Base-by-base conservation (phyloP, 2,329 filamentous ascomycete species). In the Penicillium freii region DNA sequence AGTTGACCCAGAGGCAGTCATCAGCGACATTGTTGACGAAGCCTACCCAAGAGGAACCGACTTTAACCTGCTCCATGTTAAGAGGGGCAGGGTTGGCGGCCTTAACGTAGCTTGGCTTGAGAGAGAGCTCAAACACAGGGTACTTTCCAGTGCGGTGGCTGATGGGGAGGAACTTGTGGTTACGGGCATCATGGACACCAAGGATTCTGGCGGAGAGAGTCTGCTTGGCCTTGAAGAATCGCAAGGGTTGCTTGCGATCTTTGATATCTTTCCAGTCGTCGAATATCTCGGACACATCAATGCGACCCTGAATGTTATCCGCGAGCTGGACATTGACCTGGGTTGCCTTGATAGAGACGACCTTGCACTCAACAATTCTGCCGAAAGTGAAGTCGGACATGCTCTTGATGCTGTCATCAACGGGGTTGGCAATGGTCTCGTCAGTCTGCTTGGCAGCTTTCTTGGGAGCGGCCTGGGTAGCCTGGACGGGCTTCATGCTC, bases 301-400 rank as follows among this genome's bases (percentile, higher is more conserved):
- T 87, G 19, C 94, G 90, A n/a, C 93, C 94, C 71, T 95, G 90
- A 9, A 96, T 82, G 62, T 92, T 91, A 69, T 95, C 91, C 43
- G 91, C 88, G 50, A 97, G 82, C 64, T 90, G 85, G 6, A 99
- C 91, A 65, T 97, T 97, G 54, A 97, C 80, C 72, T 99, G 94
- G 0, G 93, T 97, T 48, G 88, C 87, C 75, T 96, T 96, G 69
- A 97, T 80, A 0, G 91, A 91, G n/a, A 84, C 84, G 44, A 99
- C 84, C 65, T 83, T 88, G 39, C 90, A 93, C 70, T 90, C 91
- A 8, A 87, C 86, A 46, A 89, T 72, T 63, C 83, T 88, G 52
- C 93, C 93, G 31, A 91, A 80, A 1, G 80, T 79, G 48, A 96
- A 83, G 63, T 96, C 91, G 45, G 87, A 85, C n/a, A 88, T 79